Conservation (phyloP, 495 filamentous ascomycete species). For the Delitschia confertaspora region DNA sequence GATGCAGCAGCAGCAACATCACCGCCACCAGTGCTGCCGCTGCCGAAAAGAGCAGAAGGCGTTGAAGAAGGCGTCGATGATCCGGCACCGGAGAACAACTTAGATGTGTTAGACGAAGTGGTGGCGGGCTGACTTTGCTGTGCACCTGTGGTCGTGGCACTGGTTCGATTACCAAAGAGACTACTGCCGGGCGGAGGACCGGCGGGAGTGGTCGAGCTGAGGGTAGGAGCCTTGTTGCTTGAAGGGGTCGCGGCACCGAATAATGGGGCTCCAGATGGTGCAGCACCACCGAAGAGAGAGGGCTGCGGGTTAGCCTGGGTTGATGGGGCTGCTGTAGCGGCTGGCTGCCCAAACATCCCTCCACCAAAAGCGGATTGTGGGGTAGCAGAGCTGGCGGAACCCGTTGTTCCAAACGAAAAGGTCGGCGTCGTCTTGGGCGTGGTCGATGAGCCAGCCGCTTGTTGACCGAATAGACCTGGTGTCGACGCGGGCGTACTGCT, state of each 20-base stretch:
- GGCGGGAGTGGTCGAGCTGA: conserved; percentile 54
- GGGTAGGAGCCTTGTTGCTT: conserved; percentile 39
- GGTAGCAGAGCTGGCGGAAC: not conserved
- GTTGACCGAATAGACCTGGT: conserved; percentile 14
- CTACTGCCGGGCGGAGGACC: conserved; percentile 45
- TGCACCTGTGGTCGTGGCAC: conserved; percentile 4
- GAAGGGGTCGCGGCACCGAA: conserved; percentile 30
- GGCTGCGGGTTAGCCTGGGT: not conserved
- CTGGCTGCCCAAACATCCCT: not conserved
- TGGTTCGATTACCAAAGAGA: conserved; percentile 25
- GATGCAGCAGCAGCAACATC: no score
- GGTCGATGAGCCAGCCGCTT: conserved; percentile 11
- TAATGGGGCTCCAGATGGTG: not conserved
- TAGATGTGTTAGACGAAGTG: not conserved
- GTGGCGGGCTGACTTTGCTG: not conserved
- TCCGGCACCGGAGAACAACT: no score
- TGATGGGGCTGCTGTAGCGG: not conserved
- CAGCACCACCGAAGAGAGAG: conserved; percentile 7
- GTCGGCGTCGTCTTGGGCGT: not conserved
- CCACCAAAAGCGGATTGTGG: not conserved
- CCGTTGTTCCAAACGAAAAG: not conserved
- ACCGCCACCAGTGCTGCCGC: no score
- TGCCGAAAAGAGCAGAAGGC: no score
- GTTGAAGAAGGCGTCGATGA: no score
- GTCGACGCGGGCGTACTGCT: not conserved